These are phyloP conservation scores for Boletus rubescentipes DNA, from an alignment of 768 basidiomycete genomes.

Conservation along the genomic window DNA sequence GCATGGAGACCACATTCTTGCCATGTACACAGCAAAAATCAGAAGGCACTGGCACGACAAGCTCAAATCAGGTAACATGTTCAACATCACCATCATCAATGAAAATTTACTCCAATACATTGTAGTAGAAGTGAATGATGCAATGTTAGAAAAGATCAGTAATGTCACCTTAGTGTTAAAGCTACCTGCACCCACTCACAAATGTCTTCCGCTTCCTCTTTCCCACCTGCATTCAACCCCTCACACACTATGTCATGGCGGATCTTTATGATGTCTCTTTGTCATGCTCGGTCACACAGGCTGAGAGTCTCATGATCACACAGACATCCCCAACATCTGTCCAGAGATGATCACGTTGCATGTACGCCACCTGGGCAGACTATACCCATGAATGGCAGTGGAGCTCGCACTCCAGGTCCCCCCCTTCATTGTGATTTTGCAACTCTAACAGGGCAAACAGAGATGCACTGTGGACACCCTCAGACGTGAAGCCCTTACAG, in stretches of 20 bases:
- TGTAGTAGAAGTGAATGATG: too few relatives aligned
- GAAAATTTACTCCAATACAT: too few relatives aligned
- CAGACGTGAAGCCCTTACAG: too few relatives aligned
- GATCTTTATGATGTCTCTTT: not conserved
- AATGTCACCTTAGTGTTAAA: too few relatives aligned
- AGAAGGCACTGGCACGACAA: not conserved
- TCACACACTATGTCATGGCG: too few relatives aligned
- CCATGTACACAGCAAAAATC: not conserved
- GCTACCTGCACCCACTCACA: too few relatives aligned
- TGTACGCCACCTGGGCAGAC: not conserved
- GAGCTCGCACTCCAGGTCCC: not conserved
- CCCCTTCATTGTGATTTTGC: not conserved
- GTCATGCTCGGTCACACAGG: not conserved
- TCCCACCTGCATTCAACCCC: not conserved
- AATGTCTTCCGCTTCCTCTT: too few relatives aligned
- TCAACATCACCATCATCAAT: not conserved
- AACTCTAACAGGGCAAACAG: not conserved
- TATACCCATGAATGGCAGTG: not conserved
- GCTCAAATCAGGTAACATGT: not conserved
- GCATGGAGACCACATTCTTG: not conserved
- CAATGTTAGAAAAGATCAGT: not conserved
- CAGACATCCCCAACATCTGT: not conserved
- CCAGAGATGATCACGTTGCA: rapidly evolving
- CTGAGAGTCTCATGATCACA: not conserved
- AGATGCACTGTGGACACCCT: too few relatives aligned